Percentiles rank a stretch among this genome's conserved stretches.
Evolutionary conservation across 2,329 filamentous ascomycete species (phyloP).

Genomic region (Hypoxylon sp.): DNA sequence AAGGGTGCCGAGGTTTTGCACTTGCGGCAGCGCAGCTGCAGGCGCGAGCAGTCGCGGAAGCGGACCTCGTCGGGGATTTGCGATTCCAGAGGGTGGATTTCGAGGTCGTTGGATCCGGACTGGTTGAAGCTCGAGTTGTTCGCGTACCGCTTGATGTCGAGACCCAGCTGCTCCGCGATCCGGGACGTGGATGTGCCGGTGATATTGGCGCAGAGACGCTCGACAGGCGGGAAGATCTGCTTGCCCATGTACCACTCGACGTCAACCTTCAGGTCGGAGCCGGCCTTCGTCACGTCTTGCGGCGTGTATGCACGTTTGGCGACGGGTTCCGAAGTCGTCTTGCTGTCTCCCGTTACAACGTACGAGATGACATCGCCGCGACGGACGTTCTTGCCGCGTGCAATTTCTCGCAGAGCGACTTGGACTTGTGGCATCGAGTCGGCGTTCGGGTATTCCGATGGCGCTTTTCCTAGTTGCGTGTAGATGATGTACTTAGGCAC

Average conservation of each 20-base stretch:
- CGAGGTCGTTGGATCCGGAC: constrained; percentile 63
- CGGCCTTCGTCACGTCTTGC: constrained; percentile 82
- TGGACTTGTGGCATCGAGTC: constrained; percentile 97
- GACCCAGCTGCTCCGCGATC: constrained; percentile 90
- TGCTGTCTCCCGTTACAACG: constrained; percentile 82
- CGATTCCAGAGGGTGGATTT: constrained; percentile 91
- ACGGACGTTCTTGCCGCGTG: constrained; percentile 85
- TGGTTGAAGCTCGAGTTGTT: constrained; percentile 61
- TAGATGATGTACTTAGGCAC: constrained; percentile 94
- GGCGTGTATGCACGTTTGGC: constrained; percentile 91
- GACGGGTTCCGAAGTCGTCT: constrained; percentile 68
- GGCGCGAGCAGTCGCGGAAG: constrained; percentile 80
- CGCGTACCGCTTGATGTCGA: constrained; percentile 88
- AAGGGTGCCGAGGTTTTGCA: constrained; percentile 80
- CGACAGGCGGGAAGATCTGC: constrained; percentile 97
- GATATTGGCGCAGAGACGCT: constrained; percentile 96
- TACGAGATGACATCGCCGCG: constrained; percentile 97
- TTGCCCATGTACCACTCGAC: constrained; percentile 99
- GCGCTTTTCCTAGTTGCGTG: constrained; percentile 94
- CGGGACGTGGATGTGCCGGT: constrained; percentile 88
- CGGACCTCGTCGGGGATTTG: constrained; percentile 92
- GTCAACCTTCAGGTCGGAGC: constrained; percentile 80
- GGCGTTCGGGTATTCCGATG: constrained; percentile 91
- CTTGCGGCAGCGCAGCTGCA: constrained; percentile 80
- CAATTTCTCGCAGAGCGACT: constrained; percentile 87